Evolutionary conservation across 768 basidiomycete genomes (phyloP), one percentile per base, ranked within the genome.

Genomic region (Leccinum rimulosum): DNA sequence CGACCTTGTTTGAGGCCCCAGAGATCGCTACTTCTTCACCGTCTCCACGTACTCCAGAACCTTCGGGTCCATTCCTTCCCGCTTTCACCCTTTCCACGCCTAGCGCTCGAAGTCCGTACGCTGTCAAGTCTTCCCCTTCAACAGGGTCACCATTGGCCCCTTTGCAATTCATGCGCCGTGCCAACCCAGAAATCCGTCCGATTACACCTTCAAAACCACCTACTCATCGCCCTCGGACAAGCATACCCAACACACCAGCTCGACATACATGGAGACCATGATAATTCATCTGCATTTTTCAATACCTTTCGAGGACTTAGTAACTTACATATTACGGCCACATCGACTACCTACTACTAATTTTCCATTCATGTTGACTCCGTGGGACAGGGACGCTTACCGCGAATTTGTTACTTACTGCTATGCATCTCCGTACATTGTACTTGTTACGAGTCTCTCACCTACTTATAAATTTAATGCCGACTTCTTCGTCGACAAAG

Each of bases 121-220:
- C 79, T 1, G 62, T 79, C 38, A 76, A 71, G 57, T 80, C 85
- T 3, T 82, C 87, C 19, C 80, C 86, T 1, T 80, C 77, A 45
- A 81, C 85, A 35, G 86, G 87, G 14, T 91, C 91, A 0, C 89
- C 93, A 11, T 70, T 93, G 54, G 85, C 86, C 8, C 84, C 93
- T 1, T 74, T 96, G 50, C 92, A 95, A 69, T 95, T 93, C 74
- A 84, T 96, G 63, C 81, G 93, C 57, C 84, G 87, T 51, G 93
- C 89, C 40, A 88, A 89, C 43, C 77, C 75, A 28, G 87, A 88
- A 4, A 67, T 82, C 54, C 82, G 86, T 55, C 82, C 88, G 17
- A 77, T 77, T 31, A 88, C 87, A 10, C 89, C 89, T n/a, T 84
- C 86, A 38, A 88, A 85, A 73, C 68, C 81, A 22, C 73, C 82